Conservation (phyloP, 148 eudicot species). For the Amaranthus hypochondriacus region DNA sequence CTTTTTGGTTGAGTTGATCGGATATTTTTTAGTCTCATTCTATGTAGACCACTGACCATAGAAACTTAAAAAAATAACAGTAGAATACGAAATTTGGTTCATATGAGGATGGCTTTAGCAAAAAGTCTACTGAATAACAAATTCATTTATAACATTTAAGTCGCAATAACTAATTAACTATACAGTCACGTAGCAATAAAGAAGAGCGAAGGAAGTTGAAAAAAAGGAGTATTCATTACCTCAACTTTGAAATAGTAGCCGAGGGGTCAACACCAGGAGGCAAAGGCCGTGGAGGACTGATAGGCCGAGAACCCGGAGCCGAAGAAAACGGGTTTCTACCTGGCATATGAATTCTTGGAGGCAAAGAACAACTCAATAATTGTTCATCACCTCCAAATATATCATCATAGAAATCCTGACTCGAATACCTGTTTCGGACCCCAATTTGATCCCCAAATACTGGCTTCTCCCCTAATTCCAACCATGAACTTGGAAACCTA, state of each 20-base stretch:
- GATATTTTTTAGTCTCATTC: no score
- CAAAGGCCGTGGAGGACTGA: constrained; percentile 52
- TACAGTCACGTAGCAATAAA: no score
- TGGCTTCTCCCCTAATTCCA: constrained; percentile 43
- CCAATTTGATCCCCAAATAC: constrained; percentile 56
- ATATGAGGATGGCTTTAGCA: no score
- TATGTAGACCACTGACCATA: no score
- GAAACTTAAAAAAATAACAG: no score
- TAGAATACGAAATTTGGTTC: no score
- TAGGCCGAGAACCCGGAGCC: constrained; percentile 48
- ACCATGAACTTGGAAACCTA: constrained; percentile 17
- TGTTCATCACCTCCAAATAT: constrained; percentile 65
- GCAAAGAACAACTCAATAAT: constrained; percentile 39
- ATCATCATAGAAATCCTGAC: constrained; percentile 72
- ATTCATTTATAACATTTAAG: no score
- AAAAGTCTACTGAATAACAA: no score
- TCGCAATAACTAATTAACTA: no score
- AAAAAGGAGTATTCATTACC: constrained; percentile 31
- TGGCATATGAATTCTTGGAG: constrained; percentile 34
- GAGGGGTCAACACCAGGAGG: constrained; percentile 34
- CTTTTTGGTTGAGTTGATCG: no score
- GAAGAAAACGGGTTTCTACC: constrained; percentile 37
- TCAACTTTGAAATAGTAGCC: constrained; percentile 51
- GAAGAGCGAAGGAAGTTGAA: no score
- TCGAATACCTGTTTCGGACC: constrained; percentile 38